Percentiles rank a stretch among this genome's conserved stretches.
Conservation (phyloP, 2,329 filamentous ascomycete species). For the Fusarium miscanthi region DNA sequence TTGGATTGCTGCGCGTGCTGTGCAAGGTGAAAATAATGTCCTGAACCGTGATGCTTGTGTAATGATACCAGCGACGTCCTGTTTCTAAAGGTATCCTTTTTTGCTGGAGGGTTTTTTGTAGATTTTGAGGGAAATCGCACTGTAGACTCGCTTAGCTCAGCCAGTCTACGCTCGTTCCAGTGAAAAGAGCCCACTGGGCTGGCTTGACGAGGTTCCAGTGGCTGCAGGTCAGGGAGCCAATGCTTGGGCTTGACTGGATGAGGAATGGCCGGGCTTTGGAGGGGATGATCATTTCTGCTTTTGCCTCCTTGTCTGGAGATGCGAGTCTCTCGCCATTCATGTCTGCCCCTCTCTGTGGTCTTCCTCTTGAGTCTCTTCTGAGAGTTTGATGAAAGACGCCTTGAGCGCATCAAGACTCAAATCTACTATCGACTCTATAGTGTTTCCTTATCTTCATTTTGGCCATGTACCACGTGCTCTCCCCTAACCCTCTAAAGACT, state of each 20-base stretch:
- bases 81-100: background rate
- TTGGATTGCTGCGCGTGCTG: constrained; percentile 16
- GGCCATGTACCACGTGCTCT: background rate
- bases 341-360: constrained; percentile 32
- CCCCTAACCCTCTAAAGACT: constrained; percentile 3
- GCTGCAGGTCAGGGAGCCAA: constrained; percentile 34
- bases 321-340: constrained; percentile 28
- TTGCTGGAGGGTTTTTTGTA: background rate
- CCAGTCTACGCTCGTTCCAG: constrained; percentile 28
- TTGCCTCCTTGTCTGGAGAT: constrained; percentile 23
- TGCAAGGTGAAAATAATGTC: constrained; percentile 22
- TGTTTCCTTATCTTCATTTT: too few relatives aligned
- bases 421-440: background rate
- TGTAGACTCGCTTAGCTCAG: constrained; percentile 40
- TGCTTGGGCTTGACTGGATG: background rate
- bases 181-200: constrained; percentile 19
- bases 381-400: background rate
- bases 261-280: background rate
- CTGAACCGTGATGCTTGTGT: constrained; percentile 21
- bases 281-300: constrained; percentile 28
- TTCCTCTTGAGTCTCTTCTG: constrained; percentile 1
- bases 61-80: constrained; percentile 16
- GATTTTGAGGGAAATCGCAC: constrained; percentile 5
- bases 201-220: constrained; percentile 33
- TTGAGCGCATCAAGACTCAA: background rate